phyloP scores from a whole-genome alignment of 805 yeast genomes.

The Zygoascus flipseniorum region DNA sequence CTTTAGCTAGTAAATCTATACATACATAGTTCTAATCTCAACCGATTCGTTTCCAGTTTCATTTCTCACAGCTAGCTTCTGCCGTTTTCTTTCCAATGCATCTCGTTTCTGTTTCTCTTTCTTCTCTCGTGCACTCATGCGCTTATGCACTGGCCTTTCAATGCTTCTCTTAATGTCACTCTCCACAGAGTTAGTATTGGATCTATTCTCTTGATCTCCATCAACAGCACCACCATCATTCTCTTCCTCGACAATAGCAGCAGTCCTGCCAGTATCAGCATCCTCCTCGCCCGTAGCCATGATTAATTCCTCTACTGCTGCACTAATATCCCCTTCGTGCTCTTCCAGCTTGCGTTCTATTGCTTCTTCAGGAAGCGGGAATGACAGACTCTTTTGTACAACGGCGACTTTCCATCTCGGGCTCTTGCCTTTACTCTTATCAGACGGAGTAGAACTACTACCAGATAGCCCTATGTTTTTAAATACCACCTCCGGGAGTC shows the following conservation, averaged over 20 bases:
- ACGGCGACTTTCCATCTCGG: constrained; percentile 27
- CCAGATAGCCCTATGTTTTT: not conserved
- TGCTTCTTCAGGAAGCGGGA: constrained; percentile 15
- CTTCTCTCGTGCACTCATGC: constrained; percentile 16
- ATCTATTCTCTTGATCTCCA: not conserved
- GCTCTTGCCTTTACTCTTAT: not conserved
- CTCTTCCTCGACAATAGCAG: not conserved
- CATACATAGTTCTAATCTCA: constrained; percentile 11
- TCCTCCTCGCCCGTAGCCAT: constrained; percentile 8
- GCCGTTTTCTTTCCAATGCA: constrained; percentile 17
- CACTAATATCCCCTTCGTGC: constrained; percentile 21
- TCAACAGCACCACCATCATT: not conserved
- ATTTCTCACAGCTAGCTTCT: not conserved
- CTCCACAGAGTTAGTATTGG: not conserved
- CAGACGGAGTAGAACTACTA: not conserved
- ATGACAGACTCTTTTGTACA: constrained; percentile 21
- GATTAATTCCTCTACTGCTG: constrained; percentile 24
- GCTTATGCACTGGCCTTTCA: not conserved
- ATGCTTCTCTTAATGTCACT: constrained; percentile 1
- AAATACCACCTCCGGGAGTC: constrained; percentile 17
- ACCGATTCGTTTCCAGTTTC: not conserved
- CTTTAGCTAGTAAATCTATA: not conserved
- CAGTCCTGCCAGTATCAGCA: not conserved
- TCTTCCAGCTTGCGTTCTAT: constrained; percentile 8
- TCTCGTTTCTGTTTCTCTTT: constrained; percentile 19